These are phyloP conservation scores for Leucocoprinus birnbaumii DNA, from an alignment of 768 basidiomycete genomes.

Conservation along the genomic window DNA sequence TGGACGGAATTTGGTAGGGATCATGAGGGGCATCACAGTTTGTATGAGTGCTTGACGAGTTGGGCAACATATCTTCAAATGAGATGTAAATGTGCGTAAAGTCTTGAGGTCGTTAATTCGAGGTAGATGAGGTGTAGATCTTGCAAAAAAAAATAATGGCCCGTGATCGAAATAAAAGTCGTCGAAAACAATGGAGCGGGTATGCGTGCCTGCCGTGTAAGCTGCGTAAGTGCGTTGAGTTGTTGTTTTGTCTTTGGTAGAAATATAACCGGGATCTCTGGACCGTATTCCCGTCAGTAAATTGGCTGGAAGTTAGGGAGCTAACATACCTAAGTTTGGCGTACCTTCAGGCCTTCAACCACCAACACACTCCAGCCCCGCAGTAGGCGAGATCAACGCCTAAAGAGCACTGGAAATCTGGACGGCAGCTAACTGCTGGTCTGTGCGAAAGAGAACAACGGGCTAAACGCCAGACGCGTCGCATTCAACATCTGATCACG, in stretches of 20 bases:
- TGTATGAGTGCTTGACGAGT: background rate
- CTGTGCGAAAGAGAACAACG: slow-evolving; percentile 7
- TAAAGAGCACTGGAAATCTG: background rate
- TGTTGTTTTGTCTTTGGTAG: background rate
- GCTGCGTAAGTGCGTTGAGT: slow-evolving; percentile 10
- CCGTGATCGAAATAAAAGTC: slow-evolving; percentile 8
- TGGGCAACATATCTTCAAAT: slow-evolving; percentile 6
- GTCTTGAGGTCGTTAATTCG: slow-evolving; percentile 4
- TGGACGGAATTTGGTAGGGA: slow-evolving; percentile 47
- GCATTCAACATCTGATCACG: slow-evolving; percentile 10
- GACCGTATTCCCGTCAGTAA: background rate
- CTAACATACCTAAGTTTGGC: background rate
- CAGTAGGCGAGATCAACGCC: slow-evolving; percentile 5
- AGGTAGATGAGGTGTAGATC: slow-evolving; percentile 4
- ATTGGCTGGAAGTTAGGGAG: background rate
- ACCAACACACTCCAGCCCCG: slow-evolving; percentile 7
- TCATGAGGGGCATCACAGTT: slow-evolving; percentile 9
- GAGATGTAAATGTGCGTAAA: background rate
- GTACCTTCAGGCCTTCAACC: background rate
- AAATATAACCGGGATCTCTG: background rate
- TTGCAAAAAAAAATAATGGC: slow-evolving; percentile 8
- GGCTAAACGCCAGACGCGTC: slow-evolving; percentile 4
- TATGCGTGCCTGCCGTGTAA: background rate
- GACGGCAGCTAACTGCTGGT: background rate
- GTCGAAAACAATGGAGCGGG: background rate